These are phyloP conservation scores for Picochlorum sp. DNA, from an alignment of 139 green algal species.

Conservation along the genomic window DNA sequence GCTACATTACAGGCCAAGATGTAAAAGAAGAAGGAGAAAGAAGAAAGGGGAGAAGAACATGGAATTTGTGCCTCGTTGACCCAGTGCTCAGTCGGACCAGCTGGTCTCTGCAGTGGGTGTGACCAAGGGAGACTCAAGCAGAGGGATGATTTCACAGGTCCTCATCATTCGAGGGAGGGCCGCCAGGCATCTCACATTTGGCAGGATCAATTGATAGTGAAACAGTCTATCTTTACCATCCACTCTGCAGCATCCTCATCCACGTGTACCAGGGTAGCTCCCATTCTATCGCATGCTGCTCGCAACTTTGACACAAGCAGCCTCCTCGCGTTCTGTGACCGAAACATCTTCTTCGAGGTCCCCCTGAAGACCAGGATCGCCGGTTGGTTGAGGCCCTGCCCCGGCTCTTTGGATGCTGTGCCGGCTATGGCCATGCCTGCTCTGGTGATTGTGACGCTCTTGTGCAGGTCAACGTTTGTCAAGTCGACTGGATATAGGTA, in stretches of 20 bases:
- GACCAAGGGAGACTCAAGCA: too few species aligned
- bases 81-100: too few species aligned
- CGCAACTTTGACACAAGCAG: neutral
- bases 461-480: constrained; percentile 15
- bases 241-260: neutral
- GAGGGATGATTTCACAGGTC: too few species aligned
- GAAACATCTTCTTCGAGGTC: neutral
- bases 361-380: neutral
- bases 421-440: constrained; percentile 13
- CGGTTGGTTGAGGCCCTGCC: neutral
- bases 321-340: neutral
- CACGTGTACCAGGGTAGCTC: neutral
- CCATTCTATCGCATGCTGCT: neutral
- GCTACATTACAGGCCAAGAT: too few species aligned
- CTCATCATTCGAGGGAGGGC: too few species aligned
- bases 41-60: too few species aligned
- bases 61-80: too few species aligned
- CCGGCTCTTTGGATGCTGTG: neutral
- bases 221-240: constrained; percentile 2
- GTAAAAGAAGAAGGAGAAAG: too few species aligned
- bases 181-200: too few species aligned
- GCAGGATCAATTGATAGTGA: neutral
- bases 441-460: constrained; percentile 17
- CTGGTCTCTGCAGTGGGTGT: too few species aligned
- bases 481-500: constrained; percentile 36